Percentiles rank a stretch among this genome's conserved stretches.
These are phyloP conservation scores for Alisma plantagoaquatica DNA, from an alignment of 106 monocot species.

Conservation along the genomic window DNA sequence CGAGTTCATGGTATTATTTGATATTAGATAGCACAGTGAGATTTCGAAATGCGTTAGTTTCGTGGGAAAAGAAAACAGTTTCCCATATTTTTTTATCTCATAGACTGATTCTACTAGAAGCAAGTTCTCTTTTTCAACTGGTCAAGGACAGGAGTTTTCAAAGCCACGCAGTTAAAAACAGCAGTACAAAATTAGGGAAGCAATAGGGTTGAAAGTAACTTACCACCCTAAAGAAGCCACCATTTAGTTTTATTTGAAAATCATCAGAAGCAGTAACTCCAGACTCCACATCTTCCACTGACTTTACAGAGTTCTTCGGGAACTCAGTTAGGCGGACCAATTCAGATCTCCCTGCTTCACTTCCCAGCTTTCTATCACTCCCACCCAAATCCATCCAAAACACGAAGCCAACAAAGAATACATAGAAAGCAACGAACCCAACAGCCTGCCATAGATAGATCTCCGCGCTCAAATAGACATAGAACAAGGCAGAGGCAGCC, in stretches of 20 bases:
- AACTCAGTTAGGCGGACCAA: neutral
- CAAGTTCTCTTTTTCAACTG: too few species aligned
- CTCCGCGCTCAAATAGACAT: conserved; percentile 85
- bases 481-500: conserved; percentile 63
- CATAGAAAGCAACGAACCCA: conserved; percentile 61
- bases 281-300: neutral
- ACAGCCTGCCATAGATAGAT: conserved; percentile 85
- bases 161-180: too few species aligned
- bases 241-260: neutral
- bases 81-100: too few species aligned
- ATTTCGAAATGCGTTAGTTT: too few species aligned
- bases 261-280: too few species aligned
- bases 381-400: conserved; percentile 85
- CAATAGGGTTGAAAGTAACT: too few species aligned
- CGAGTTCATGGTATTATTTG: too few species aligned
- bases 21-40: too few species aligned
- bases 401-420: conserved; percentile 82
- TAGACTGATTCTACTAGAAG: too few species aligned
- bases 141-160: too few species aligned
- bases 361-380: conserved; percentile 11
- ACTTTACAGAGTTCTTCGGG: neutral
- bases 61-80: too few species aligned
- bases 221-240: conserved; percentile 1
- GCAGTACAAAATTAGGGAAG: too few species aligned
- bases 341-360: conserved; percentile 13